Base-by-base conservation (phyloP, 208 protist genomes). In the Acanthamoeba castellanii region DNA sequence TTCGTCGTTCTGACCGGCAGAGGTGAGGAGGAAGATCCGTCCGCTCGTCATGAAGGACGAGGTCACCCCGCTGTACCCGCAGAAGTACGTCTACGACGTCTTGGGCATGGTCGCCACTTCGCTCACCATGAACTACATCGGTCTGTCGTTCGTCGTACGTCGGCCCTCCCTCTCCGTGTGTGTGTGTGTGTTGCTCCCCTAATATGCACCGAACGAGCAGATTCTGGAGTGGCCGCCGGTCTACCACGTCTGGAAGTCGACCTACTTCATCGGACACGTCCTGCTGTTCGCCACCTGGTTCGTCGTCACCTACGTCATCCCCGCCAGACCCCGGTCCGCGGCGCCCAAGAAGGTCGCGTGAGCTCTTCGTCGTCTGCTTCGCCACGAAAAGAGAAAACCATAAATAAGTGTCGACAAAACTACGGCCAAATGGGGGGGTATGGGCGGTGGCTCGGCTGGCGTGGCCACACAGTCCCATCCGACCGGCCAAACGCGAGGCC, bases 81-180 rank as follows among this genome's bases (percentile, higher is more conserved):
- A 52, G 37, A 94, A 94, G 70, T 94, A 57, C 50, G 22, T 94
- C 34, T 94, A 94, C 50, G 90, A 94, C 30, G 45, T 94, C n/a
- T 30, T 82, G 25, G 90, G 90, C 90, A 42, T 20, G n/a, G 66
- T 94, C 8, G 30, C 47, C 90, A 94, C 90, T 13, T 32, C n/a
- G 30, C 25, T 52, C 25, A 50, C 55, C 30, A 52, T 94, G 34
- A 64, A 52, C 90, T 94, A 82, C 45, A 57, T 82, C 47, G 90
- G 66, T 37, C 27, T 82, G 20, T 76, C 90, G 14, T 94, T 94
- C 68, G 68, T 94, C n/a, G 90, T 94, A 94, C 90, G 90, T 82
- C 11, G 13, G 45, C 45, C 45, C 45, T 14, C 27, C 59, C 59
- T 66, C 59, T 25, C 52, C 2, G 20, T 70, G 22, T 76, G 34